These are phyloP conservation scores for Fusarium odoratissimum DNA, from an alignment of 2,329 filamentous ascomycete species.

Conservation along the genomic window DNA sequence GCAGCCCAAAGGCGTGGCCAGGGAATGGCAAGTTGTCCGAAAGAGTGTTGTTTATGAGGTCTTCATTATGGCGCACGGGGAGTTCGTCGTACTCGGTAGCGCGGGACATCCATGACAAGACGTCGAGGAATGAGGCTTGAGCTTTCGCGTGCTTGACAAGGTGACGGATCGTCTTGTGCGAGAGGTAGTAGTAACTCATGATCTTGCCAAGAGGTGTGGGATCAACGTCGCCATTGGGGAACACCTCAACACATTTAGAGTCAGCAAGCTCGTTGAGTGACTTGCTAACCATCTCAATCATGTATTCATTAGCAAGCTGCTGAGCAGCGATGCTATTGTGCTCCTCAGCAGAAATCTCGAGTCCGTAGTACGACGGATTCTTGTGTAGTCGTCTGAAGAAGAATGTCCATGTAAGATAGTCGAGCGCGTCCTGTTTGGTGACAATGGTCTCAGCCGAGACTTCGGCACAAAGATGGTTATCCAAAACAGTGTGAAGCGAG, in stretches of 20 bases:
- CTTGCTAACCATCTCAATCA: constrained; percentile 91
- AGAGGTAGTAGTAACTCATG: constrained; percentile 99
- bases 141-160: constrained; percentile 81
- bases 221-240: constrained; percentile 89
- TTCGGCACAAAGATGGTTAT: constrained; percentile 96
- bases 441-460: constrained; percentile 91
- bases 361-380: constrained; percentile 97
- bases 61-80: constrained; percentile 97
- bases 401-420: constrained; percentile 99
- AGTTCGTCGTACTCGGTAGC: constrained; percentile 98
- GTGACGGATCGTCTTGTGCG: constrained; percentile 92
- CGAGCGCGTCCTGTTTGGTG: constrained; percentile 95
- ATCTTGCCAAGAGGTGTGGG: constrained; percentile 94
- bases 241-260: constrained; percentile 85
- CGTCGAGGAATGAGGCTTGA: constrained; percentile 81
- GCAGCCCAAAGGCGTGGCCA: constrained; percentile 73
- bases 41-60: constrained; percentile 93
- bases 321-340: constrained; percentile 90
- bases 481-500: constrained; percentile 92
- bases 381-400: constrained; percentile 98
- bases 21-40: constrained; percentile 80
- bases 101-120: constrained; percentile 89
- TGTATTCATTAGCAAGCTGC: constrained; percentile 89
- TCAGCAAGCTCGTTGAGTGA: constrained; percentile 84
- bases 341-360: constrained; percentile 92